These are phyloP conservation scores for Tuber calosporum DNA, from an alignment of 495 filamentous ascomycete genomes.

Conservation along the genomic window DNA sequence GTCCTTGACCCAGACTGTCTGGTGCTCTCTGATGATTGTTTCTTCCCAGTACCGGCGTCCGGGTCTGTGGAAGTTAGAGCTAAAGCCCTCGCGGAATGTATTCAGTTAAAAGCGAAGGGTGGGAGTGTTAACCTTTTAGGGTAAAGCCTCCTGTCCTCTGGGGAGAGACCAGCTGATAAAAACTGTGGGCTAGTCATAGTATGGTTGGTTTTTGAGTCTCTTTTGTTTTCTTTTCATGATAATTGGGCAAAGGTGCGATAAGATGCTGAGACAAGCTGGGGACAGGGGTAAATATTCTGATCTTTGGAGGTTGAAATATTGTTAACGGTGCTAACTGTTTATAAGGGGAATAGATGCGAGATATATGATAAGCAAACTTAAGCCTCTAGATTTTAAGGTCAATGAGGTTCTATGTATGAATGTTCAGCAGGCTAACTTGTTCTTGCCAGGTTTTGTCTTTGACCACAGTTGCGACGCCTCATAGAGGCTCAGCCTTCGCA, in stretches of 20 bases:
- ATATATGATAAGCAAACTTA: constrained; percentile 80
- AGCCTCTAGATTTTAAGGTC: constrained; percentile 60
- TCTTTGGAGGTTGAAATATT: neutral
- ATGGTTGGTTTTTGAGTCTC: constrained; percentile 51
- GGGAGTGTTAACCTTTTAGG: constrained; percentile 37
- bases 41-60: constrained; percentile 29
- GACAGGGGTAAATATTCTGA: constrained; percentile 31
- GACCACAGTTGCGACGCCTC: constrained; percentile 82
- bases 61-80: constrained; percentile 35
- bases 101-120: constrained; percentile 34
- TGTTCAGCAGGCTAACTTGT: constrained; percentile 7
- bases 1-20: neutral
- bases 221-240: constrained; percentile 8
- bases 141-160: constrained; percentile 11
- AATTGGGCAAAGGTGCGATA: neutral
- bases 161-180: constrained; percentile 10
- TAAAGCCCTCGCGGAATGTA: constrained; percentile 32
- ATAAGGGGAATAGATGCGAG: constrained; percentile 78
- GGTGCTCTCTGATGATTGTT: constrained; percentile 1
- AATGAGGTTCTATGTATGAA: neutral
- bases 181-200: constrained; percentile 53
- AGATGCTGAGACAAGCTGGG: neutral
- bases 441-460: constrained; percentile 56
- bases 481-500: constrained; percentile 76
- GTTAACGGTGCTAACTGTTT: constrained; percentile 31